Percentiles rank a stretch among this genome's conserved stretches.
Evolutionary conservation across 2,329 filamentous ascomycete genomes (phyloP).

Genomic region (Aspergillus fumigatus): DNA sequence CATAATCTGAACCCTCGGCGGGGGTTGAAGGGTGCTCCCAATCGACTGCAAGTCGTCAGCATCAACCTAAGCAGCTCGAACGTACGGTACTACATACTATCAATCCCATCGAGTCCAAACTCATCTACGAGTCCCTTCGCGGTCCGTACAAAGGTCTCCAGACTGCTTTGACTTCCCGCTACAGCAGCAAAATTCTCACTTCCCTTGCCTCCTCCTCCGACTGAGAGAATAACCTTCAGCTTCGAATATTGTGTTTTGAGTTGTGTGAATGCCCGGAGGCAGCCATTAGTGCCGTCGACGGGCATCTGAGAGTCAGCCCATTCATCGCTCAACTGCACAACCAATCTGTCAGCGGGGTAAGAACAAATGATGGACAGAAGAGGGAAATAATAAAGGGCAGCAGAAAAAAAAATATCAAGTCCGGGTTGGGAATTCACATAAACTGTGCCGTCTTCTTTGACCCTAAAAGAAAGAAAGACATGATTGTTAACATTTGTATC

Average conservation of each 20-base stretch:
- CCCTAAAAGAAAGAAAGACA: constrained; percentile 41
- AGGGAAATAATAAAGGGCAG: constrained; percentile 1
- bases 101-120: constrained; percentile 69
- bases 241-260: constrained; percentile 67
- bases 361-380: constrained; percentile 14
- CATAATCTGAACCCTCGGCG: constrained; percentile 65
- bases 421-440: constrained; percentile 55
- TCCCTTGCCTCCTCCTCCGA: constrained; percentile 64
- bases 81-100: constrained; percentile 52
- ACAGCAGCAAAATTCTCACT: constrained; percentile 64
- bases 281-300: constrained; percentile 67
- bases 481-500: constrained; percentile 22
- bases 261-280: constrained; percentile 67
- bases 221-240: constrained; percentile 70
- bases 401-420: background rate
- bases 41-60: constrained; percentile 53
- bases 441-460: constrained; percentile 67
- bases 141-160: constrained; percentile 67
- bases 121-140: constrained; percentile 64
- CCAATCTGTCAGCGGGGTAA: background rate
- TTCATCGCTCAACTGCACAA: constrained; percentile 66
- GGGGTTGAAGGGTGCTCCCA: constrained; percentile 71
- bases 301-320: constrained; percentile 69
- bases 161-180: constrained; percentile 54
- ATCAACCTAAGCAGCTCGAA: background rate